Evolutionary conservation across 139 green algal species (phyloP).

Genomic region (Closterium sp.): DNA sequence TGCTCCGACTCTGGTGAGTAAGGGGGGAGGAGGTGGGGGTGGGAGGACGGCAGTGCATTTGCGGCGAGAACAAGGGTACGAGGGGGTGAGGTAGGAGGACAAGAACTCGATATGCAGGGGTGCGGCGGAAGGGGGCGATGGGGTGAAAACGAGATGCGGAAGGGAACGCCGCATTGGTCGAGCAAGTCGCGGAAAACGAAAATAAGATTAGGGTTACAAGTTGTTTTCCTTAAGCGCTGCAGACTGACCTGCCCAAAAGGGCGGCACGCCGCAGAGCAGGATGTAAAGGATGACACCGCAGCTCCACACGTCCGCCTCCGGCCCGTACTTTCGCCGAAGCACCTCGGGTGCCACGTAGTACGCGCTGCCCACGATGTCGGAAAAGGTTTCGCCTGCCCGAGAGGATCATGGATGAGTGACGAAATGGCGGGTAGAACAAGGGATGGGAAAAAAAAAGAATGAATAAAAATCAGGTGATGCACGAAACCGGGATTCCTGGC

Average conservation of each 20-base stretch:
- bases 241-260: slow-evolving; percentile 78
- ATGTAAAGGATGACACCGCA: slow-evolving; percentile 98
- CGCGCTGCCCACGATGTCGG: slow-evolving; percentile 83
- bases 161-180: too few relatives aligned
- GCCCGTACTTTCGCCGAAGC: slow-evolving; percentile 71
- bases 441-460: neutral
- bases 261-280: slow-evolving; percentile 86
- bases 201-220: neutral
- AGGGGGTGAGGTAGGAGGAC: too few relatives aligned
- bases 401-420: neutral
- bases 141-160: too few relatives aligned
- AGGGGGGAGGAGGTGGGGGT: too few relatives aligned
- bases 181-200: neutral
- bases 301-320: slow-evolving; percentile 90
- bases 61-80: too few relatives aligned
- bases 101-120: too few relatives aligned
- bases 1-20: slow-evolving; percentile 55
- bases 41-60: too few relatives aligned
- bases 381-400: slow-evolving; percentile 72
- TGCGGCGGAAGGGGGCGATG: too few relatives aligned
- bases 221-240: too few relatives aligned
- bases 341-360: slow-evolving; percentile 97
- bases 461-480: neutral
- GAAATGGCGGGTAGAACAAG: too few relatives aligned
- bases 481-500: too few relatives aligned